These are phyloP conservation scores for Xylariaceae sp. DNA, from an alignment of 2,329 filamentous ascomycete genomes.

Conservation along the genomic window DNA sequence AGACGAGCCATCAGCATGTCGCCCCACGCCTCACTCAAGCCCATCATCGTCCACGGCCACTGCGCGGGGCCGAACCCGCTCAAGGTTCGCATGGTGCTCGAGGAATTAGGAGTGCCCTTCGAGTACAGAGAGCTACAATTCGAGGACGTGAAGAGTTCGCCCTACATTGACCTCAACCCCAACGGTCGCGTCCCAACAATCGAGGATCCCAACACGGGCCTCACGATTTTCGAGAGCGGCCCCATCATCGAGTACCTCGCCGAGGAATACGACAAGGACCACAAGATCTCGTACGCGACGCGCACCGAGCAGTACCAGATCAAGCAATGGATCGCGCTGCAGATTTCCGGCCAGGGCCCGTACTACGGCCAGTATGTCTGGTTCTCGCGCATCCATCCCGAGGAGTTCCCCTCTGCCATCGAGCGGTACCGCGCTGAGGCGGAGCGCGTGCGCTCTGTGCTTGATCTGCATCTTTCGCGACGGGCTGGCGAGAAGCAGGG, in stretches of 20 bases:
- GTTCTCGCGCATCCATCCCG: slow-evolving; percentile 40
- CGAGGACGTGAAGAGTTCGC: slow-evolving; percentile 14
- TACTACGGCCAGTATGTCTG: slow-evolving; percentile 47
- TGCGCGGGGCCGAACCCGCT: slow-evolving; percentile 29
- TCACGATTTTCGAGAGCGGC: slow-evolving; percentile 22
- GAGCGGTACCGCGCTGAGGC: slow-evolving; percentile 44
- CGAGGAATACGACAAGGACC: slow-evolving; percentile 37
- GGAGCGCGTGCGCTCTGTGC: slow-evolving; percentile 42
- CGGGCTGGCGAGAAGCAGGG: slow-evolving; percentile 15
- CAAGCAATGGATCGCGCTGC: slow-evolving; percentile 45
- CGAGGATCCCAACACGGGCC: slow-evolving; percentile 20
- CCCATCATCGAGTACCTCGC: slow-evolving; percentile 22
- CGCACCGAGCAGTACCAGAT: slow-evolving; percentile 36
- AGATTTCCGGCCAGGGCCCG: slow-evolving; percentile 43
- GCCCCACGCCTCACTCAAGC: slow-evolving; percentile 24
- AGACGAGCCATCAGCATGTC: background rate
- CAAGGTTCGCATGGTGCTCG: slow-evolving; percentile 31
- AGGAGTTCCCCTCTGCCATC: slow-evolving; percentile 41
- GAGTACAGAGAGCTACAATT: slow-evolving; percentile 17
- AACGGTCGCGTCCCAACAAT: slow-evolving; percentile 22
- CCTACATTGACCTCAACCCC: slow-evolving; percentile 17
- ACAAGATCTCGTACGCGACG: slow-evolving; percentile 34
- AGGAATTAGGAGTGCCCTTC: slow-evolving; percentile 31
- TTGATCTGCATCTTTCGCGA: slow-evolving; percentile 36
- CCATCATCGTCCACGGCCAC: slow-evolving; percentile 29